phyloP scores from a whole-genome alignment of 1,284 basidiomycete species.

The Earliella scabrosa region DNA sequence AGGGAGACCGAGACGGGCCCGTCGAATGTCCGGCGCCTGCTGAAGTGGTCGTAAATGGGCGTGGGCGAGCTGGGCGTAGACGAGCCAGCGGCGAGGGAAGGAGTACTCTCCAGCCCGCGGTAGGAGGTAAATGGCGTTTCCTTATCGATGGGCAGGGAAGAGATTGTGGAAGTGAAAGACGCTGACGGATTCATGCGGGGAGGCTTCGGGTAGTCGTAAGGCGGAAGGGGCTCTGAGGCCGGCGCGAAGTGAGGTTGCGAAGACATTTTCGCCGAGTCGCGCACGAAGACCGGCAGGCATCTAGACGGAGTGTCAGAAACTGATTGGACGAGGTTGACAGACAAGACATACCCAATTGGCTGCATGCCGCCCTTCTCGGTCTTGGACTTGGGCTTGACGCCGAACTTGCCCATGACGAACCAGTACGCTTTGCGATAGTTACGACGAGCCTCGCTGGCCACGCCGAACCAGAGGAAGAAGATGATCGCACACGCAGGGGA shows the following conservation, averaged over 20 bases:
- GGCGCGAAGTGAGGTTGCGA: neutral
- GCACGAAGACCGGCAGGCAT: neutral
- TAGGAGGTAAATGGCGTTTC: conserved; percentile 5
- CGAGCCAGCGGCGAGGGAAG: neutral
- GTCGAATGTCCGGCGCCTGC: neutral
- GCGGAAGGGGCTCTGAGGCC: conserved; percentile 1
- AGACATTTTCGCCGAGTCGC: neutral
- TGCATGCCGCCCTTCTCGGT: conserved; percentile 2
- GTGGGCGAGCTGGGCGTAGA: conserved; percentile 3
- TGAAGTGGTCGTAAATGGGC: conserved; percentile 14
- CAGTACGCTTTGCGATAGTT: conserved; percentile 19
- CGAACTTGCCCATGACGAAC: conserved; percentile 1
- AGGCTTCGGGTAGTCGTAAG: conserved; percentile 1
- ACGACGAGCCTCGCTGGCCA: conserved; percentile 25
- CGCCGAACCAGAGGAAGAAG: conserved; percentile 29
- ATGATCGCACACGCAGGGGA: conserved; percentile 45
- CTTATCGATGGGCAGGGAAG: neutral
- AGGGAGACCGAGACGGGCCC: neutral
- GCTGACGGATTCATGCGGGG: neutral
- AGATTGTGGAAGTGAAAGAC: neutral
- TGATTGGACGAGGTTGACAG: neutral
- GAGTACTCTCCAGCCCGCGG: conserved; percentile 3
- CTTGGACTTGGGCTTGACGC: neutral
- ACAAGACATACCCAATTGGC: neutral
- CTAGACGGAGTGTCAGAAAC: neutral